These are phyloP conservation scores for Aspergillus luchuensis DNA, from an alignment of 2,329 filamentous ascomycete species.

Conservation along the genomic window DNA sequence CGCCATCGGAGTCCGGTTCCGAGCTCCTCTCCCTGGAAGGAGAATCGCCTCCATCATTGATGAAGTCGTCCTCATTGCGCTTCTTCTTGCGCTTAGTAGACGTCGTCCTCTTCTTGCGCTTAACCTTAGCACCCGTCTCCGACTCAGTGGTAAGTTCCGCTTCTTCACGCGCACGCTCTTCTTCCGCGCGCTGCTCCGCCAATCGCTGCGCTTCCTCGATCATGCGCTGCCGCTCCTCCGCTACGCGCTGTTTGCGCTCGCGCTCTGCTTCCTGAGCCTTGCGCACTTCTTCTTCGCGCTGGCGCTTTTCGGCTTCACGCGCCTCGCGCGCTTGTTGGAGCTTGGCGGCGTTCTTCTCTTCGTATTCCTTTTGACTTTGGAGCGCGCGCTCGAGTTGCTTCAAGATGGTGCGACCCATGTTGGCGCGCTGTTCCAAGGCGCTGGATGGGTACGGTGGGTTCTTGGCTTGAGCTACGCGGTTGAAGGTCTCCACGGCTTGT, in stretches of 20 bases:
- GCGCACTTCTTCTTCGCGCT: constrained; percentile 74
- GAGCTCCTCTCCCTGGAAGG: constrained; percentile 31
- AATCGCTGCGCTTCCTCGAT: constrained; percentile 72
- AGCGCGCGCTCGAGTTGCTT: constrained; percentile 86
- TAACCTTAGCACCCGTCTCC: constrained; percentile 79
- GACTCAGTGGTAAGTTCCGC: constrained; percentile 80
- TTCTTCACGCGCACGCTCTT: constrained; percentile 67
- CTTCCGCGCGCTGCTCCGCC: constrained; percentile 70
- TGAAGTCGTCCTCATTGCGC: constrained; percentile 36
- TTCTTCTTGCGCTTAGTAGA: constrained; percentile 65
- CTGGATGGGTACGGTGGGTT: constrained; percentile 83
- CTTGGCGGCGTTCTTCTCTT: constrained; percentile 88
- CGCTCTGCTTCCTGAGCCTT: constrained; percentile 68
- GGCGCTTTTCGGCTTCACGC: constrained; percentile 76
- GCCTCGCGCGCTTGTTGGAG: constrained; percentile 76
- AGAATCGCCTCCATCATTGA: constrained; percentile 31
- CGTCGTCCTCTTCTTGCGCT: constrained; percentile 65
- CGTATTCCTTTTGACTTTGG: constrained; percentile 84
- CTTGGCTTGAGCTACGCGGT: constrained; percentile 60
- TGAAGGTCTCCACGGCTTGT: constrained; percentile 74
- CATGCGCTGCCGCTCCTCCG: constrained; percentile 82
- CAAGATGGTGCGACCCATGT: constrained; percentile 94
- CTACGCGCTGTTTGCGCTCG: constrained; percentile 76
- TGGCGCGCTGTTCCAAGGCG: constrained; percentile 91
- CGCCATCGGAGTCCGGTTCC: constrained; percentile 38